Conservation (phyloP, 306 rosid genomes). For the Arachis stenosperma region DNA sequence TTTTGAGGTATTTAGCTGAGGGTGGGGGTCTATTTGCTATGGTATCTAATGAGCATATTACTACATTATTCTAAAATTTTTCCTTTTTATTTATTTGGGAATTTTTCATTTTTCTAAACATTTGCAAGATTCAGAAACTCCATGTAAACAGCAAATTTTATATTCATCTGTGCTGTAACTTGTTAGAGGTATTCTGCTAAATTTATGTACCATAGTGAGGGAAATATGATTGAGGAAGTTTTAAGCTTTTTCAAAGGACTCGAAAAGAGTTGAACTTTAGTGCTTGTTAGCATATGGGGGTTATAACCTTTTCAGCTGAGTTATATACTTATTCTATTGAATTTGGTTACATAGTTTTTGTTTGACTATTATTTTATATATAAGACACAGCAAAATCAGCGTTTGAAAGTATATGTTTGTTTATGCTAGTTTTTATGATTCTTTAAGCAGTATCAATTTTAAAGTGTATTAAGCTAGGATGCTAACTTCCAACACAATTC, state of each 20-base stretch:
- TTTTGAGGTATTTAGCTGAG: conserved; percentile 79
- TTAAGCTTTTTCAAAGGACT: no score
- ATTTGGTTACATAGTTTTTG: background rate
- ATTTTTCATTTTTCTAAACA: conserved; percentile 31
- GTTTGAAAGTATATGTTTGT: background rate
- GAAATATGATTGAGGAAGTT: no score
- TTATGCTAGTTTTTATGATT: background rate
- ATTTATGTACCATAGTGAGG: no score
- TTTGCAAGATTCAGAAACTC: conserved; percentile 32
- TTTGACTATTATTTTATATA: background rate
- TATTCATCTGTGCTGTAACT: no score
- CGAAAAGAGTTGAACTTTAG: background rate
- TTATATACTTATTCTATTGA: background rate
- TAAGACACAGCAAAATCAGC: background rate
- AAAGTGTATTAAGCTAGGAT: no score
- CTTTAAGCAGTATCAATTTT: background rate
- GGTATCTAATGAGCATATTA: conserved; percentile 40
- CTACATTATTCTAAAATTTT: no score
- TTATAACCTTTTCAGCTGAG: background rate
- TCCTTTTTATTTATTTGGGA: conserved; percentile 18
- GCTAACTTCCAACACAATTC: no score
- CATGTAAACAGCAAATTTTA: conserved; percentile 19
- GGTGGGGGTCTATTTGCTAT: conserved; percentile 26
- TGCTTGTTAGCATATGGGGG: background rate
- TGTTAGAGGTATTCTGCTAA: no score